These are phyloP conservation scores for Paecilomyces fulvus DNA, from an alignment of 2,329 filamentous ascomycete species.

Conservation along the genomic window DNA sequence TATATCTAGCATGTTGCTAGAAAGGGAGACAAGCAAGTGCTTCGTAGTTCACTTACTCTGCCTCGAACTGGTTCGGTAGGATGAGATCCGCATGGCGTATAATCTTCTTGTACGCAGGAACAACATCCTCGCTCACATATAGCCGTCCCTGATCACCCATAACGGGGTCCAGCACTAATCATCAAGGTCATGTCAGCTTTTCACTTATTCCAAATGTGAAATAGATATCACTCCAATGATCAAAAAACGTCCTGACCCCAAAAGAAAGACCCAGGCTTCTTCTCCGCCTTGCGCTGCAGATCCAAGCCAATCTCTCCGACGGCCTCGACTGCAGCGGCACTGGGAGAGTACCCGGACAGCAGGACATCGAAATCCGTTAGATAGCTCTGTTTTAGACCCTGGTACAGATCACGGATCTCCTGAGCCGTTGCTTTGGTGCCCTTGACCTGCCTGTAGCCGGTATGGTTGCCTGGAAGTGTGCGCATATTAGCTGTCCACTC, in stretches of 20 bases:
- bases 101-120: slow-evolving; percentile 78
- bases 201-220: neutral
- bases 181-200: neutral
- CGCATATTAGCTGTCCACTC: neutral
- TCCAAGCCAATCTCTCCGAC: slow-evolving; percentile 79
- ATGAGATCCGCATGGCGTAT: slow-evolving; percentile 81
- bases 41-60: slow-evolving; percentile 57
- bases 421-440: slow-evolving; percentile 72
- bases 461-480: slow-evolving; percentile 71
- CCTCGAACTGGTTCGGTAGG: slow-evolving; percentile 93
- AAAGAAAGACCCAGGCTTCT: slow-evolving; percentile 71
- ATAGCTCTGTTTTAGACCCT: slow-evolving; percentile 72
- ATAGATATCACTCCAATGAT: neutral
- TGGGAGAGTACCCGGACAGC: slow-evolving; percentile 89
- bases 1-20: neutral
- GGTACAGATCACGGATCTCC: slow-evolving; percentile 77
- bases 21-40: neutral
- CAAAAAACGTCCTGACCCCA: slow-evolving; percentile 52
- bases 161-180: slow-evolving; percentile 76
- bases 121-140: slow-evolving; percentile 85
- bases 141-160: slow-evolving; percentile 94
- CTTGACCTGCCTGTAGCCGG: slow-evolving; percentile 80
- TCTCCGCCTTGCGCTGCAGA: slow-evolving; percentile 57
- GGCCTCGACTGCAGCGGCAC: slow-evolving; percentile 71
- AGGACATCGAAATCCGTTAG: slow-evolving; percentile 89